Percentiles rank a stretch among this genome's conserved stretches.
Conservation (phyloP, 2,329 filamentous ascomycete genomes). For the Purpureocillium takamizusanense region DNA sequence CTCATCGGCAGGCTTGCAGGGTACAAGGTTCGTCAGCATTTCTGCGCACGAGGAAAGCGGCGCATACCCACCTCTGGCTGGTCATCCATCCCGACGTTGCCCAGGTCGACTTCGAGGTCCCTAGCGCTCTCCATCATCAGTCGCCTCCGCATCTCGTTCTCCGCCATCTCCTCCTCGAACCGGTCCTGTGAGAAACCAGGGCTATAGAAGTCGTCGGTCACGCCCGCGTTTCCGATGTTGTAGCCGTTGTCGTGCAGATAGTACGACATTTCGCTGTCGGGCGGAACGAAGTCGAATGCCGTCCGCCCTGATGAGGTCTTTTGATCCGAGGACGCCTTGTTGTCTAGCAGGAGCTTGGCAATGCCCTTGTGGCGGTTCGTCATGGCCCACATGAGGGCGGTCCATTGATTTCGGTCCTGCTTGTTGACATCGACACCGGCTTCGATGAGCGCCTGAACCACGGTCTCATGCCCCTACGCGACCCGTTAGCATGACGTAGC, state of each 20-base stretch:
- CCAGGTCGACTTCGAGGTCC: slow-evolving; percentile 91
- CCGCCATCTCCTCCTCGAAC: slow-evolving; percentile 95
- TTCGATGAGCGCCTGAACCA: slow-evolving; percentile 74
- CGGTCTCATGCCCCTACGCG: slow-evolving; percentile 71
- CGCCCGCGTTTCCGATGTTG: slow-evolving; percentile 69
- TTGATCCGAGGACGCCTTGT: slow-evolving; percentile 89
- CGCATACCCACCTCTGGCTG: slow-evolving; percentile 65
- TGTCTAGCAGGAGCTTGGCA: slow-evolving; percentile 83
- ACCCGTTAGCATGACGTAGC: slow-evolving; percentile 3
- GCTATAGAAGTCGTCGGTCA: slow-evolving; percentile 87
- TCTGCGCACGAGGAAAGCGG: background rate
- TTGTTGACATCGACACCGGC: slow-evolving; percentile 84
- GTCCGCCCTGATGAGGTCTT: slow-evolving; percentile 91
- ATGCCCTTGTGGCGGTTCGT: slow-evolving; percentile 96
- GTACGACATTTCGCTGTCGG: slow-evolving; percentile 92
- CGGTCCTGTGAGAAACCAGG: slow-evolving; percentile 84
- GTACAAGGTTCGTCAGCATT: slow-evolving; percentile 13
- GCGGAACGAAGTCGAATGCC: slow-evolving; percentile 90
- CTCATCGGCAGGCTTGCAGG: slow-evolving; percentile 57
- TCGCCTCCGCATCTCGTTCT: slow-evolving; percentile 86
- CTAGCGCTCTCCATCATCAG: slow-evolving; percentile 99
- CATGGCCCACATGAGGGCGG: slow-evolving; percentile 98
- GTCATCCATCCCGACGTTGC: slow-evolving; percentile 92
- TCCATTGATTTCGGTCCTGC: slow-evolving; percentile 96
- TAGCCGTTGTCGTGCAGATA: slow-evolving; percentile 95